Evolutionary conservation across 1,284 basidiomycete genomes (phyloP), one percentile per base, ranked within the genome.

Genomic region (Gomphus bonarii): DNA sequence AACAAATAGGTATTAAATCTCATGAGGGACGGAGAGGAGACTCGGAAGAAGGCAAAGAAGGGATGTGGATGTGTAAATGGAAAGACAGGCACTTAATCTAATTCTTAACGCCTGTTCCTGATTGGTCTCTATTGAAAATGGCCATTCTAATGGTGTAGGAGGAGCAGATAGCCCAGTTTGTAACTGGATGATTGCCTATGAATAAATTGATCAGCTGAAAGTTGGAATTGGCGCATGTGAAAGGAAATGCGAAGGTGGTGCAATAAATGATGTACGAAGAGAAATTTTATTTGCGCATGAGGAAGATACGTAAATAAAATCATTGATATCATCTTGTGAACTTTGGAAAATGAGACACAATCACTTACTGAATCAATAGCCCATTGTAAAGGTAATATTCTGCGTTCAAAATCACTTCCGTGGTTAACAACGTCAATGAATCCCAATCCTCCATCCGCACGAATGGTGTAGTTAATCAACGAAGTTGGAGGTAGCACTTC

Each of bases 351-450:
- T 55, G n/a, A 35, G 11, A 25, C n/a, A 6, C 28, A 33, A 40
- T 42, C 50, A 67, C 72, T 53, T 60, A 83, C 85, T 64, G 79
- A 73, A 63, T 91, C 88, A 35, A 91, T 72, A 4, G 87, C 85
- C 77, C 86, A 85, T 63, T 91, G 88, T 14, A 91, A 65, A 1
- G 88, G 88, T 18, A 91, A 66, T 30, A 86, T 73, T 52, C 84
- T 73, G 55, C 71, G 70, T 66, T 89, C 86, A 63, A 84, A 82
- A 68, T 89, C 86, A 60, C 85, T 82, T 1, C 68, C 75, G 64
- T 88, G 84, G 31, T 73, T 72, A 35, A 74, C 70, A 3, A 88
- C 85, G 63, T 90, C 78, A 59, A 91, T 77, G 57, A 78, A 76
- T 30, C 70, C 69, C 28, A 89, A 69, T 7, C 88, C 87, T 3